phyloP scores from a whole-genome alignment of 73 alveolate species.

The Paramecium sonneborni region DNA sequence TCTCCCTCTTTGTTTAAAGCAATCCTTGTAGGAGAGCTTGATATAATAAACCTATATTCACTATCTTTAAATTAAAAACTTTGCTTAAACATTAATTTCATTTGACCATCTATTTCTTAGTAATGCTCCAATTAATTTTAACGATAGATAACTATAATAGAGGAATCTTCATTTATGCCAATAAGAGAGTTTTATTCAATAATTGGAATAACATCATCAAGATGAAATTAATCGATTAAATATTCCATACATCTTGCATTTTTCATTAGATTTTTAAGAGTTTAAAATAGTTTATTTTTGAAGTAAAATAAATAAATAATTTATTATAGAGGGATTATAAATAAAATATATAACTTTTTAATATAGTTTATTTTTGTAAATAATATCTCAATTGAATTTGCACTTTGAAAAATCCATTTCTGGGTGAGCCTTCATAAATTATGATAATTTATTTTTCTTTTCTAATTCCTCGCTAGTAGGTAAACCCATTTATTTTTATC shows the following conservation, averaged over 20 bases:
- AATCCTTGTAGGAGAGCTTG: not conserved
- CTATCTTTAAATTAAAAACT: too few relatives aligned
- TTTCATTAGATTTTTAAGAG: not conserved
- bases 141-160: not conserved
- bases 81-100: not conserved
- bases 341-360: not conserved
- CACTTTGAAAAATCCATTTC: constrained; percentile 98
- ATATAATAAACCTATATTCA: too few relatives aligned
- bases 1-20: not conserved
- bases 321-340: not conserved
- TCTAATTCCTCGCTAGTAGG: constrained; percentile 94
- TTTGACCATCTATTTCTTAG: not conserved
- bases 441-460: constrained; percentile 86
- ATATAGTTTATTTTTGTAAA: too few relatives aligned
- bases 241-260: not conserved
- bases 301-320: not conserved
- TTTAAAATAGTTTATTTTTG: too few relatives aligned
- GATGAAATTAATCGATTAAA: not conserved
- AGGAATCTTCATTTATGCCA: not conserved
- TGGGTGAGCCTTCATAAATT: constrained; percentile 96
- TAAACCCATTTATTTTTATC: constrained; percentile 90
- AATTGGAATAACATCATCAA: not conserved
- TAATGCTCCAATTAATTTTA: not conserved
- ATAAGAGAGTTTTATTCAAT: not conserved
- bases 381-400: constrained; percentile 75